Evolutionary conservation across 176 grass and related monocot genomes (phyloP), one percentile per base, ranked within the genome.

Genomic region (Oryza punctata): DNA sequence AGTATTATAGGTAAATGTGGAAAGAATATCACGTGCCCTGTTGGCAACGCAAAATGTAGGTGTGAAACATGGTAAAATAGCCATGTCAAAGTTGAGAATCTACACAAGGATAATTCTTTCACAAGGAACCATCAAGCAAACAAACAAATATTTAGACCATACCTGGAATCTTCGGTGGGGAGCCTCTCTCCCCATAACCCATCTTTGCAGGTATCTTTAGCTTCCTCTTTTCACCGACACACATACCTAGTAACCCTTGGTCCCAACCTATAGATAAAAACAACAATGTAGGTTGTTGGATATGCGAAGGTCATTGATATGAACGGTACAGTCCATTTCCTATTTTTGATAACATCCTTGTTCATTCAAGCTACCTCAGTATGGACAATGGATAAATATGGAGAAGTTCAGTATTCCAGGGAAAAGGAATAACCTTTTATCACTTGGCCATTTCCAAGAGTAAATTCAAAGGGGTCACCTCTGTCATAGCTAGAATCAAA

Each of bases 401-500:
- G 52, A 50, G 74, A 74, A n/a, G 21, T 57, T 63, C 49, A 76
- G 24, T 70, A 72, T 40, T 63, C 47, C 19, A 65, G 27, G 43
- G 10, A 70, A 81, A 32, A 66, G 72, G 45, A 81, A 60, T 79
- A 83, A 98, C 96, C 93, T 90, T 96, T 92, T 65, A 98, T 98
- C 82, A 98, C 96, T 88, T 96, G 96, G 37, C 93, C 93, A 60
- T 80, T 86, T 33, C 93, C 96, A 85, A 98, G 93, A 60, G 89
- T 92, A 85, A 98, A 98, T 83, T 96, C 96, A 76, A 98, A 93
- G 2, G 96, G 96, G 66, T 91, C 85, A 46, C 96, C 93, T 90
- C 93, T 90, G 82, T 98, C 96, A 59, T 86, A 98, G 77, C 93
- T 96, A 77, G 93, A 92, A 83, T 98, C 96, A 78, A 98, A 98